Evolutionary conservation across 2,329 filamentous ascomycete genomes (phyloP).

Genomic region (Chaetothyriales sp.): DNA sequence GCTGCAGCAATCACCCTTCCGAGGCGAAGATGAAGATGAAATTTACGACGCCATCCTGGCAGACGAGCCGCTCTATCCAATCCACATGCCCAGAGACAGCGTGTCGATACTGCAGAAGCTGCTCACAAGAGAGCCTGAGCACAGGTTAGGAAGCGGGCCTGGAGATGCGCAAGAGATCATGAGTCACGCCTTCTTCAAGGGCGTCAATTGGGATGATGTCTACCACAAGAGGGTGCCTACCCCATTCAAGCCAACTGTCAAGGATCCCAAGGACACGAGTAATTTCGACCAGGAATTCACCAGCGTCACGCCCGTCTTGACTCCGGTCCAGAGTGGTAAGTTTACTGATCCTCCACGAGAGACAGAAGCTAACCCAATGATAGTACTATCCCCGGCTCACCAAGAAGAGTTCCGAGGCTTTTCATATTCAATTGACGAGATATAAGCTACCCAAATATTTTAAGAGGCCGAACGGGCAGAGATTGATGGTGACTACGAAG

Average conservation of each 20-base stretch:
- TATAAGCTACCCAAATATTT: conserved; percentile 32
- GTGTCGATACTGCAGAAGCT: conserved; percentile 97
- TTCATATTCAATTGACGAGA: conserved; percentile 89
- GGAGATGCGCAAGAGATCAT: conserved; percentile 98
- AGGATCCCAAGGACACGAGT: conserved; percentile 90
- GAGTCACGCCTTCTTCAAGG: conserved; percentile 95
- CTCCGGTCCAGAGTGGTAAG: conserved; percentile 91
- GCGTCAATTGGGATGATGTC: conserved; percentile 97
- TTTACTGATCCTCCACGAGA: conserved; percentile 18
- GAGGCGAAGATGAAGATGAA: conserved; percentile 96
- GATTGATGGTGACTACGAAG: not conserved
- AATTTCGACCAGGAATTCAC: conserved; percentile 99
- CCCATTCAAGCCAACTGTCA: conserved; percentile 80
- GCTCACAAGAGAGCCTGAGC: conserved; percentile 83
- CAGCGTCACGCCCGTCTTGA: conserved; percentile 91
- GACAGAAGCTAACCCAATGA: conserved; percentile 6
- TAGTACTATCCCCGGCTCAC: conserved; percentile 94
- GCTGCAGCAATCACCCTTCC: conserved; percentile 94
- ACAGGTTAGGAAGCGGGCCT: conserved; percentile 80
- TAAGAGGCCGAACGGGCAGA: not conserved
- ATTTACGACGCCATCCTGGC: conserved; percentile 98
- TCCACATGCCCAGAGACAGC: conserved; percentile 95
- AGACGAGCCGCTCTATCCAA: conserved; percentile 92
- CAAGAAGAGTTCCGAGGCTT: conserved; percentile 99
- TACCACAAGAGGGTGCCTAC: conserved; percentile 86